Percentiles rank a stretch among this genome's conserved stretches.
Evolutionary conservation across 139 green algal species (phyloP).

Genomic region (Coccomyxa sp.): DNA sequence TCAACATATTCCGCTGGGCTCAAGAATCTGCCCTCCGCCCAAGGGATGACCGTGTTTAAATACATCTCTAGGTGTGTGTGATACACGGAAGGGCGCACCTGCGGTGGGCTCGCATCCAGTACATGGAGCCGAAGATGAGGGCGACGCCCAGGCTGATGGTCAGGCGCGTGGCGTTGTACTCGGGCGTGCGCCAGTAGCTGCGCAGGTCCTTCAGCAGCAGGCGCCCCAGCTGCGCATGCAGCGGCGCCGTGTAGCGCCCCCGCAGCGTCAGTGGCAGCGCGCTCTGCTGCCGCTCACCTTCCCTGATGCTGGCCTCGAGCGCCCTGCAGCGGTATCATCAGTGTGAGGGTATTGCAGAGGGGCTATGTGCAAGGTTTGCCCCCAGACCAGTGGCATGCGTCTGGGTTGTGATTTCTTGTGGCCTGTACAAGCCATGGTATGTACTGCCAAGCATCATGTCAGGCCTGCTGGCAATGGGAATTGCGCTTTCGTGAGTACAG

Average conservation of each 20-base stretch:
- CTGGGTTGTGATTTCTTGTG: no score
- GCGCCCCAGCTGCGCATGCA: conserved; percentile 19
- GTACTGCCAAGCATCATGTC: no score
- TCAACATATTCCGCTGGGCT: no score
- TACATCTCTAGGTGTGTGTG: no score
- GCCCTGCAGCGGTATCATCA: no score
- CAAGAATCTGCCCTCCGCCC: no score
- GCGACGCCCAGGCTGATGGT: conserved; percentile 38
- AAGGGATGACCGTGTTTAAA: no score
- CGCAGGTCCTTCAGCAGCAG: conserved; percentile 37
- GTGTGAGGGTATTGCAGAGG: no score
- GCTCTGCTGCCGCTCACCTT: conserved; percentile 11
- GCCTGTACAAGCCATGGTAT: no score
- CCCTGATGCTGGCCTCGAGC: background rate
- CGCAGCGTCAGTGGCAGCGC: conserved; percentile 9
- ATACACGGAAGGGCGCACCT: no score
- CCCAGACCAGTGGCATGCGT: no score
- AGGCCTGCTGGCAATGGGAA: background rate
- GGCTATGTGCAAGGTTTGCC: no score
- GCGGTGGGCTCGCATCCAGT: conserved; percentile 13
- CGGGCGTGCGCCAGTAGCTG: conserved; percentile 32
- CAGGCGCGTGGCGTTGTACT: conserved; percentile 46
- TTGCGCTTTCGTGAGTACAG: background rate
- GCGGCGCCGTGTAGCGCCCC: conserved; percentile 5
- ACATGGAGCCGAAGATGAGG: conserved; percentile 36